Percentiles rank a stretch among this genome's conserved stretches.
phyloP scores from a whole-genome alignment of 768 basidiomycete species.

The Suillus subaureus region DNA sequence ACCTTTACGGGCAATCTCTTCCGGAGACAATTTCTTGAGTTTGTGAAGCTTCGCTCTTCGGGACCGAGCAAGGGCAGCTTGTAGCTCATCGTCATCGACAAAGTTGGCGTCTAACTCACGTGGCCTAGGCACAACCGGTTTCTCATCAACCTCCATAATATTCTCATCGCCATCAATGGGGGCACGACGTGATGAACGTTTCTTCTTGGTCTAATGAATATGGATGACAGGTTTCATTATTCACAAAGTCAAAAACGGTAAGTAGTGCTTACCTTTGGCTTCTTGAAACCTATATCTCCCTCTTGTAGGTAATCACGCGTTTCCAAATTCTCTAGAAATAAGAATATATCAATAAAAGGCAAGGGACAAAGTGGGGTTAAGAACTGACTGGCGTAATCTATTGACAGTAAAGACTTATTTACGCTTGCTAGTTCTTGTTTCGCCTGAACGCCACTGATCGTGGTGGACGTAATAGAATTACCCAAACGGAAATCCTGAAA shows the following conservation, averaged over 20 bases:
- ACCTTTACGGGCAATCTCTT: slow-evolving; percentile 83
- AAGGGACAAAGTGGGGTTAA: background rate
- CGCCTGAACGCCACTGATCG: slow-evolving; percentile 41
- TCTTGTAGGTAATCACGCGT: slow-evolving; percentile 88
- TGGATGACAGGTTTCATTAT: slow-evolving; percentile 6
- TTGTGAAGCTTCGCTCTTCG: slow-evolving; percentile 82
- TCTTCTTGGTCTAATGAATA: slow-evolving; percentile 86
- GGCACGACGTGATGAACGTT: slow-evolving; percentile 70
- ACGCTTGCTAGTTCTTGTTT: slow-evolving; percentile 59
- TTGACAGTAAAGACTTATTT: slow-evolving; percentile 78
- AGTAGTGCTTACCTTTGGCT: slow-evolving; percentile 66
- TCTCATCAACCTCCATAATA: slow-evolving; percentile 81
- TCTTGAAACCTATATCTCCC: slow-evolving; percentile 94
- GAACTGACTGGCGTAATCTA: slow-evolving; percentile 87
- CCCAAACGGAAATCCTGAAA: slow-evolving; percentile 87
- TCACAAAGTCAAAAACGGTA: background rate
- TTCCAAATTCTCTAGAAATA: slow-evolving; percentile 74
- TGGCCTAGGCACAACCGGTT: slow-evolving; percentile 64
- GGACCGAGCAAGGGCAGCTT: slow-evolving; percentile 86
- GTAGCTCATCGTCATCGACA: slow-evolving; percentile 97
- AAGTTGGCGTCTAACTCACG: slow-evolving; percentile 86
- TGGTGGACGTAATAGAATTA: slow-evolving; percentile 45
- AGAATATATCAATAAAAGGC: background rate
- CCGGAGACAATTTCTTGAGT: slow-evolving; percentile 73
- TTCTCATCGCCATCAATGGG: slow-evolving; percentile 39